phyloP scores from a whole-genome alignment of 108 stramenopile genomes.

The Poteriospumella lacustris region DNA sequence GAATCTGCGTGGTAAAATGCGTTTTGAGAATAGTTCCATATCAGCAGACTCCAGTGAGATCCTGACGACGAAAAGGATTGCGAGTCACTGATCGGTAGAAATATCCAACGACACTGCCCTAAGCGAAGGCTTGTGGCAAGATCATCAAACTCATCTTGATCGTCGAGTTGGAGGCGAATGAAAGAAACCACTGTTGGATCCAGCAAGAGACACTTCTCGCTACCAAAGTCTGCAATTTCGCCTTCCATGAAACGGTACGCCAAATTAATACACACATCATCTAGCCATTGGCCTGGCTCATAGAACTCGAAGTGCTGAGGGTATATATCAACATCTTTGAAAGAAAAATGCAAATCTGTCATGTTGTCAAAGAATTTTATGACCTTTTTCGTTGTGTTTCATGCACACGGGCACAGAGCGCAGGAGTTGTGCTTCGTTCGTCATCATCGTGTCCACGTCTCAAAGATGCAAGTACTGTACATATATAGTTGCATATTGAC shows the following conservation, averaged over 20 bases:
- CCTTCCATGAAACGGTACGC: not conserved
- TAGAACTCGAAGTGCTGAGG: not conserved
- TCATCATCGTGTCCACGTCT: too few relatives aligned
- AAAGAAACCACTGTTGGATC: slow-evolving; percentile 9
- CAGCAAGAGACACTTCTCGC: not conserved
- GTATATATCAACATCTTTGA: slow-evolving; percentile 12
- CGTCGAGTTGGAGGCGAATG: not conserved
- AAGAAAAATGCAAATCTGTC: not conserved
- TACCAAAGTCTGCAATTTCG: too few relatives aligned
- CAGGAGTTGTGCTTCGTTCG: too few relatives aligned
- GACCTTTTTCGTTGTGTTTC: too few relatives aligned
- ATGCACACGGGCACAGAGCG: too few relatives aligned
- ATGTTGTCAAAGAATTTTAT: too few relatives aligned
- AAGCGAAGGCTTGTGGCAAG: not conserved
- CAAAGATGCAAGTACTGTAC: too few relatives aligned
- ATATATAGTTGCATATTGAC: too few relatives aligned
- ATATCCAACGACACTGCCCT: not conserved
- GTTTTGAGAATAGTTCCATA: too few relatives aligned
- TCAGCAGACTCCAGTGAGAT: slow-evolving; percentile 5
- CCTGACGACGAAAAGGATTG: not conserved
- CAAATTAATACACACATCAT: slow-evolving; percentile 6
- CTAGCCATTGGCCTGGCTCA: not conserved
- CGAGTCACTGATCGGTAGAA: not conserved
- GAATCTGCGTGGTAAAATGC: too few relatives aligned
- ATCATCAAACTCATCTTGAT: slow-evolving; percentile 3